phyloP scores from a whole-genome alignment of 805 yeast species.

The Clavispora santaluciae region DNA sequence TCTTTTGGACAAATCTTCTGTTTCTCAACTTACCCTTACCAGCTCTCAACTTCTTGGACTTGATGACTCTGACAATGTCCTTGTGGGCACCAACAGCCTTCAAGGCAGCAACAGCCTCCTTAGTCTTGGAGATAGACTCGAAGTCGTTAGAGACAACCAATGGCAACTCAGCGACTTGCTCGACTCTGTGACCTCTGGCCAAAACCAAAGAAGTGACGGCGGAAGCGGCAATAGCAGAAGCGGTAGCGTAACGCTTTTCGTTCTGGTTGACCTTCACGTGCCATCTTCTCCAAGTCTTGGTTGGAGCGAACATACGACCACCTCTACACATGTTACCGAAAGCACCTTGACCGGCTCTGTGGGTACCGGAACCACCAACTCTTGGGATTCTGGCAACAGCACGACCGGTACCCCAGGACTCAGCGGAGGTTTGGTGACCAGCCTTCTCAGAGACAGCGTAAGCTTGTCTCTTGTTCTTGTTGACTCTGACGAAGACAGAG shows the following conservation, averaged over 20 bases:
- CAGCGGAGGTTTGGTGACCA: conserved; percentile 99
- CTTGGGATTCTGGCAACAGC: conserved; percentile 99
- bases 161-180: conserved; percentile 97
- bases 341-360: conserved; percentile 99
- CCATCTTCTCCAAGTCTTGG: conserved; percentile 99
- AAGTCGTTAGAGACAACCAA: conserved; percentile 91
- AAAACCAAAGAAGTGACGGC: conserved; percentile 96
- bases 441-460: conserved; percentile 99
- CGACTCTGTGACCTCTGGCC: conserved; percentile 99
- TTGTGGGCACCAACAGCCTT: conserved; percentile 99
- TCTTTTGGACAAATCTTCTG: conserved; percentile 99
- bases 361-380: conserved; percentile 99
- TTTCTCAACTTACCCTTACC: conserved; percentile 99
- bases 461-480: conserved; percentile 99
- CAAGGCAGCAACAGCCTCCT: conserved; percentile 96
- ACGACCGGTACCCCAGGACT: conserved; percentile 99
- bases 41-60: conserved; percentile 98
- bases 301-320: conserved; percentile 99
- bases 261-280: conserved; percentile 99
- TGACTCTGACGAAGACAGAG: conserved; percentile 96
- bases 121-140: conserved; percentile 93
- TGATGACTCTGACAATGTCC: conserved; percentile 96
- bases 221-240: conserved; percentile 99
- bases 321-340: conserved; percentile 99
- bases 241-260: conserved; percentile 99